These are phyloP conservation scores for Ambrosia artemisiifolia DNA, from an alignment of 129 eudicot species.

Conservation along the genomic window DNA sequence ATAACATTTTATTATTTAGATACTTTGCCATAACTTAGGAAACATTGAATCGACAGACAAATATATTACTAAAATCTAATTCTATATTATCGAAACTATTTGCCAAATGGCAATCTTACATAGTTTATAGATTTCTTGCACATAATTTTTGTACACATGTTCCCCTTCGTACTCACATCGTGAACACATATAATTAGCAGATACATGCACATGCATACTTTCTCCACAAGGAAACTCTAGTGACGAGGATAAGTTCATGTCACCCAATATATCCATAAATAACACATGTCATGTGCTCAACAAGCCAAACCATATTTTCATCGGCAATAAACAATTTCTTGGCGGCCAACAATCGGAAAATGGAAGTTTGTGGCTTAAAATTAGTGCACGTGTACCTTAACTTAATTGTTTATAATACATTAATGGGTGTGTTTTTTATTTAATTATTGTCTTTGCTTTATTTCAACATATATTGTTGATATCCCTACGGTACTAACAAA, in stretches of 20 bases:
- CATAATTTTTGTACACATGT: not conserved
- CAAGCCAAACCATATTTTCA: constrained; percentile 10
- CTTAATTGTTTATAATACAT: not conserved
- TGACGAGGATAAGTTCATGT: constrained; percentile 28
- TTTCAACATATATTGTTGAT: not conserved
- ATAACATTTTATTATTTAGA: not conserved
- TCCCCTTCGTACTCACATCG: not conserved
- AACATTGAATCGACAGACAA: not conserved
- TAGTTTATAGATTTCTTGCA: constrained; percentile 15
- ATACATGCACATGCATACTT: constrained; percentile 18
- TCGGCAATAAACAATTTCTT: constrained; percentile 28
- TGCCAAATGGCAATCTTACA: constrained; percentile 23
- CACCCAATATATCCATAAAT: constrained; percentile 24
- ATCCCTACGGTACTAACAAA: not conserved
- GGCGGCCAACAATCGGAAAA: constrained; percentile 21
- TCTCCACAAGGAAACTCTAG: constrained; percentile 38
- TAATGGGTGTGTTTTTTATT: not conserved
- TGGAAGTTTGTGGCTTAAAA: constrained; percentile 22
- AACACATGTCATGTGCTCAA: constrained; percentile 35
- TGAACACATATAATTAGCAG: not conserved
- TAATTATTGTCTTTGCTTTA: not conserved
- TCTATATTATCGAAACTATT: not conserved
- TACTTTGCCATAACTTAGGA: not conserved
- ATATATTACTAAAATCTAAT: not conserved
- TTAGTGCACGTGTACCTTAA: not conserved